Percentiles rank a stretch among this genome's conserved stretches.
phyloP scores from a whole-genome alignment of 345 rosid genomes.

The Bruguiera sexangula region DNA sequence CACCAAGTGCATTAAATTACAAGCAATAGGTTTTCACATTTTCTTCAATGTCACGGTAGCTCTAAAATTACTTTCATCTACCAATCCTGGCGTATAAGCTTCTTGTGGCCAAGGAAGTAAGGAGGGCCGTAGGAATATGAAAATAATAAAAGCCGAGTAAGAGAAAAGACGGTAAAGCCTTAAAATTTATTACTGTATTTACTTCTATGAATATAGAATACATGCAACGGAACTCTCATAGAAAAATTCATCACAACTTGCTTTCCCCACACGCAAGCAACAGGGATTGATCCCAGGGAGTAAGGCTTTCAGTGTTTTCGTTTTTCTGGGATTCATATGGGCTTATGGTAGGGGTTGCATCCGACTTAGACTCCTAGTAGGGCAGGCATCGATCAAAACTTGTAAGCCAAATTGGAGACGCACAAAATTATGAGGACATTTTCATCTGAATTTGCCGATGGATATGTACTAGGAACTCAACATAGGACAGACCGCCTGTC shows the following conservation, averaged over 20 bases:
- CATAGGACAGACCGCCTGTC: constrained; percentile 67
- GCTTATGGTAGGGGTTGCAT: too few relatives aligned
- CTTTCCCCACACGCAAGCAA: background rate
- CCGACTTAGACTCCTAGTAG: background rate
- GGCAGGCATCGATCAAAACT: constrained; percentile 13
- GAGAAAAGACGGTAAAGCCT: background rate
- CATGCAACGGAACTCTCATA: background rate
- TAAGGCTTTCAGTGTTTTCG: background rate
- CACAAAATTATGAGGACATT: constrained; percentile 49
- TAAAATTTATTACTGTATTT: background rate
- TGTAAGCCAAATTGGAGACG: constrained; percentile 10
- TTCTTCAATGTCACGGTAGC: too few relatives aligned
- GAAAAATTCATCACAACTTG: background rate
- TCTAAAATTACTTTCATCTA: too few relatives aligned
- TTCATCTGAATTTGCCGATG: constrained; percentile 91
- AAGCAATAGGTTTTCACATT: too few relatives aligned
- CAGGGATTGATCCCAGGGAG: background rate
- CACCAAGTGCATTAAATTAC: too few relatives aligned
- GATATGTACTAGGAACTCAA: constrained; percentile 82
- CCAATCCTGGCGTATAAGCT: too few relatives aligned
- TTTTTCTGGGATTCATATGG: background rate
- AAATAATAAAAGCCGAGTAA: background rate
- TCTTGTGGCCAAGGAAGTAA: too few relatives aligned
- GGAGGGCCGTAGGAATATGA: background rate
- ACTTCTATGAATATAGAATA: background rate